A percentile compares a stretch with the other conserved stretches of the same genome.
These are phyloP conservation scores for Stemphylium beticola DNA, from an alignment of 2,329 filamentous ascomycete species.

Conservation along the genomic window DNA sequence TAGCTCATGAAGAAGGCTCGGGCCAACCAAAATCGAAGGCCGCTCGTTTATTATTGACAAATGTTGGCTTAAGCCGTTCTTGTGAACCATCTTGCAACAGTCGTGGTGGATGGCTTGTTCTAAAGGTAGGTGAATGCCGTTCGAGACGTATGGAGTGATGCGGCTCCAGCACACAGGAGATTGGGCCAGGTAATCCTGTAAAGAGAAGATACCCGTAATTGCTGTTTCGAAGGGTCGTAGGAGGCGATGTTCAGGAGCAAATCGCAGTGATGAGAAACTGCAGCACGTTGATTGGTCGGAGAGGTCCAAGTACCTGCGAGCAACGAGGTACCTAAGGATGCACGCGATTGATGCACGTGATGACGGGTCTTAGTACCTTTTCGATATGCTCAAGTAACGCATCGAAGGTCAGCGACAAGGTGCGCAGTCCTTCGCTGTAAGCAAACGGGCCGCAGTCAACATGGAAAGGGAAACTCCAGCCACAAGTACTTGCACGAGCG, in stretches of 20 bases:
- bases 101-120: constrained; percentile 1
- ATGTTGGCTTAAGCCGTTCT: constrained; percentile 5
- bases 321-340: constrained; percentile 17
- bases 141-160: not conserved
- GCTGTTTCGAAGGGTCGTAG: not conserved
- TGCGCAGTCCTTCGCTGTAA: constrained; percentile 6
- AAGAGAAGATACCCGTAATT: not conserved
- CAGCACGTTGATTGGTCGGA: constrained; percentile 40
- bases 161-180: not conserved
- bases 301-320: constrained; percentile 20
- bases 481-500: not conserved
- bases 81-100: constrained; percentile 34
- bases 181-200: not conserved
- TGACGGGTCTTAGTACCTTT: constrained; percentile 15
- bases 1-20: constrained; percentile 66
- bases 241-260: constrained; percentile 3
- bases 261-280: constrained; percentile 44
- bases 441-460: constrained; percentile 2
- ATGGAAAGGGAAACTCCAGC: not conserved
- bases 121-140: not conserved
- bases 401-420: constrained; percentile 8
- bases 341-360: constrained; percentile 34
- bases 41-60: constrained; percentile 61
- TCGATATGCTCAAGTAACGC: constrained; percentile 7
- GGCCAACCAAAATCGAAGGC: constrained; percentile 61